phyloP scores from a whole-genome alignment of 208 protist species.

The Leishmania lainsoni region DNA sequence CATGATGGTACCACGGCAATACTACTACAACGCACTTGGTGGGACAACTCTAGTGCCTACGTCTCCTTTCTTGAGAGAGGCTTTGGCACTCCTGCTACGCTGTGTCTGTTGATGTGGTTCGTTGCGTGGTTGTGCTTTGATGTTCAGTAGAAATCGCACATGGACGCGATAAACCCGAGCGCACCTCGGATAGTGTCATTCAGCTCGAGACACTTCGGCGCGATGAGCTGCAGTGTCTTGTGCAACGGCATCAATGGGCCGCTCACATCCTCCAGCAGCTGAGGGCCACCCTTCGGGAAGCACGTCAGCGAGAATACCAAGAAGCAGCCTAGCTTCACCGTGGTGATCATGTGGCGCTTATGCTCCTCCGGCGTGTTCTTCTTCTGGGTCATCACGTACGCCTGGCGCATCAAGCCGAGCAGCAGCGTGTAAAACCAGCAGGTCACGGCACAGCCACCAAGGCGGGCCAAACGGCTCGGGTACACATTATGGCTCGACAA shows the following conservation, averaged over 20 bases:
- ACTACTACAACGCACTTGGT: background rate
- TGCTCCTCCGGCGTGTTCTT: slow-evolving; percentile 71
- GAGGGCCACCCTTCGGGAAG: slow-evolving; percentile 74
- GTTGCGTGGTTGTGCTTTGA: background rate
- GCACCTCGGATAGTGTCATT: slow-evolving; percentile 73
- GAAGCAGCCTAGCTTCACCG: slow-evolving; percentile 84
- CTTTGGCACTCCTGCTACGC: background rate
- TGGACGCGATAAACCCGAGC: slow-evolving; percentile 75
- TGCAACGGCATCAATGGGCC: slow-evolving; percentile 79
- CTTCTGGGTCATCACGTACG: slow-evolving; percentile 74
- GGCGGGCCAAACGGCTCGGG: slow-evolving; percentile 44
- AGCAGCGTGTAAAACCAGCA: slow-evolving; percentile 90
- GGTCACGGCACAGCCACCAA: slow-evolving; percentile 75
- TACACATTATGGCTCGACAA: slow-evolving; percentile 72
- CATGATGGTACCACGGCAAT: background rate
- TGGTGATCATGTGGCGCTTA: slow-evolving; percentile 69
- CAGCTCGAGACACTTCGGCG: slow-evolving; percentile 70
- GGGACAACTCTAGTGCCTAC: background rate
- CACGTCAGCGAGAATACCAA: slow-evolving; percentile 81
- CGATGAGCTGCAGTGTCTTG: slow-evolving; percentile 62
- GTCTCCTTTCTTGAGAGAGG: background rate
- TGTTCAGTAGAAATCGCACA: slow-evolving; percentile 88
- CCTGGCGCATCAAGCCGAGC: slow-evolving; percentile 65
- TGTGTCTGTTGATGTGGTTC: background rate
- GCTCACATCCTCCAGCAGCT: slow-evolving; percentile 68